Percentiles rank a stretch among this genome's conserved stretches.
Conservation (phyloP, 2,329 filamentous ascomycete genomes). For the Cercospora zeina region DNA sequence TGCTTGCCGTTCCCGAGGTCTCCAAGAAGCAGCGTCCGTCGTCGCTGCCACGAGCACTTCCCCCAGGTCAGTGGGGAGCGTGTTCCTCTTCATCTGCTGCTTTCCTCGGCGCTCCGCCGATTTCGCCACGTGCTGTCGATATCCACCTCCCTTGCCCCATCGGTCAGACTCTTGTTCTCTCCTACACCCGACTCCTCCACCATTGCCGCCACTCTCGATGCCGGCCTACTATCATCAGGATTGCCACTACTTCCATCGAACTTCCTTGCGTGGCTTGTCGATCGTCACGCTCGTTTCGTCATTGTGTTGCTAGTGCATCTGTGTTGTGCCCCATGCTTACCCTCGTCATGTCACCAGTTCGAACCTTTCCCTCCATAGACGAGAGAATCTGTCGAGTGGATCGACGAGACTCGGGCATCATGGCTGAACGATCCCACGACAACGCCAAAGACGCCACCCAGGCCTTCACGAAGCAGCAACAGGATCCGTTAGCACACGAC, state of each 20-base stretch:
- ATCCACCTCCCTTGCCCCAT: conserved; percentile 25
- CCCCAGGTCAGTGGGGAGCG: conserved; percentile 27
- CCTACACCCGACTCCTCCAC: conserved; percentile 10
- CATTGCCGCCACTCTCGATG: conserved; percentile 55
- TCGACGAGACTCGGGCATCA: conserved; percentile 42
- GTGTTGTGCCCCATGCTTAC: conserved; percentile 39
- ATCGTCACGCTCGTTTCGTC: conserved; percentile 77
- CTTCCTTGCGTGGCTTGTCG: conserved; percentile 79
- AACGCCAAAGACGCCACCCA: conserved; percentile 57
- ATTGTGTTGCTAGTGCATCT: conserved; percentile 61
- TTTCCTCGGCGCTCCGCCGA: conserved; percentile 26
- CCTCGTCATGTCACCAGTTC: conserved; percentile 60
- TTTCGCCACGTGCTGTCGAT: conserved; percentile 6
- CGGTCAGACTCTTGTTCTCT: conserved; percentile 6
- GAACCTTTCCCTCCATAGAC: conserved; percentile 35
- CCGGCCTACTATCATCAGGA: conserved; percentile 79
- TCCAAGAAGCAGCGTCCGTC: conserved; percentile 1
- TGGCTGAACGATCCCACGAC: conserved; percentile 49
- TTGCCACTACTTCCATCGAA: conserved; percentile 92
- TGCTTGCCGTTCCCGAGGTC: conserved; percentile 8
- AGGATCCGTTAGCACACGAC: conserved; percentile 50
- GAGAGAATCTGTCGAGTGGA: conserved; percentile 25
- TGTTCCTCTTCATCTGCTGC: conserved; percentile 9
- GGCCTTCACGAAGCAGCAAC: conserved; percentile 50
- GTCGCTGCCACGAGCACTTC: conserved; percentile 4